phyloP scores from a whole-genome alignment of 768 basidiomycete genomes.

The Ramaria sp. region DNA sequence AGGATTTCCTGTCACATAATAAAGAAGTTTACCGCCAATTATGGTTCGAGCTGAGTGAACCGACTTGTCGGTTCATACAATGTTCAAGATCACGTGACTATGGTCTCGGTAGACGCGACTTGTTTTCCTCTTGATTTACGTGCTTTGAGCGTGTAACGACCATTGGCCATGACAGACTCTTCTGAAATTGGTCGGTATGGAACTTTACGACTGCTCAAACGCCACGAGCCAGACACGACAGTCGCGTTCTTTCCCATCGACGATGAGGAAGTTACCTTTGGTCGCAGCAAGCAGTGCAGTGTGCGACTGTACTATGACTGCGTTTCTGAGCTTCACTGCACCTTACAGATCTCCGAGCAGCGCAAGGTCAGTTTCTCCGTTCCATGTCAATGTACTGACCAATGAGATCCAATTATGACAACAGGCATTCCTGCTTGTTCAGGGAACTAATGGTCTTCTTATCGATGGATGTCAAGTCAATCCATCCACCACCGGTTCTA shows the following conservation, averaged over 20 bases:
- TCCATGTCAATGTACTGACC: no score
- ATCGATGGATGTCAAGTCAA: slow-evolving; percentile 57
- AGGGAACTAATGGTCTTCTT: slow-evolving; percentile 44
- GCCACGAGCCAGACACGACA: slow-evolving; percentile 30
- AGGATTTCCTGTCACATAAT: not conserved
- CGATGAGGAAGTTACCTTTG: slow-evolving; percentile 55
- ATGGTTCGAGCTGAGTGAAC: not conserved
- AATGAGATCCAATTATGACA: not conserved
- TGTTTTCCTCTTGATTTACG: no score
- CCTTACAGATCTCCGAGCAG: slow-evolving; percentile 51
- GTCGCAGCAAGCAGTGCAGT: slow-evolving; percentile 51
- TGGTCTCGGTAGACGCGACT: not conserved
- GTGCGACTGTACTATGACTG: slow-evolving; percentile 61
- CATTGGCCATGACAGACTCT: slow-evolving; percentile 22
- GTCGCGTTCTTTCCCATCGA: slow-evolving; percentile 68
- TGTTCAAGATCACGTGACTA: not conserved
- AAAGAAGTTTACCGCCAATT: no score
- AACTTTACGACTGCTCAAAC: slow-evolving; percentile 53
- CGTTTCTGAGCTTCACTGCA: slow-evolving; percentile 55
- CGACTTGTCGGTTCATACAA: not conserved
- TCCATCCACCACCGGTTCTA: slow-evolving; percentile 30
- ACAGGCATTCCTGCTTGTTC: slow-evolving; percentile 59
- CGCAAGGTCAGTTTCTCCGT: slow-evolving; percentile 35
- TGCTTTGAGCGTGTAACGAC: no score
- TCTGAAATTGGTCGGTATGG: slow-evolving; percentile 57